Base-by-base conservation (phyloP, 306 rosid genomes). In the Prinsepia uniflora region DNA sequence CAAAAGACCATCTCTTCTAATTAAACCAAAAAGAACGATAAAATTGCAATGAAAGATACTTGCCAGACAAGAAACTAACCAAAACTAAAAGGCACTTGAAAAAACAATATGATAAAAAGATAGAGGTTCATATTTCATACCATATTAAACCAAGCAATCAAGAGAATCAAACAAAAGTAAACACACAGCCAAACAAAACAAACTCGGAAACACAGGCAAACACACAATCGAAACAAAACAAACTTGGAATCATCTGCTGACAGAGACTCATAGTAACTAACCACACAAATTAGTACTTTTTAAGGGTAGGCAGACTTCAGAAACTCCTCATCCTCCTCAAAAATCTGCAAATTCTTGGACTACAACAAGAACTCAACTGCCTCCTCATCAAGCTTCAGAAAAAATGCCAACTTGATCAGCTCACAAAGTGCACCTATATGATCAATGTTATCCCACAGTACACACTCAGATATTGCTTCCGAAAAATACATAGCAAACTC, bases 291-390 rank as follows among this genome's bases (percentile, higher is more conserved):
- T 30, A 30, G 36, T 30, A 30, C 36, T 30, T 30, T 30, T 30
- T 30, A 77, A 8, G 62, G 81, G 69, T 87, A 85, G 13, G 80
- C 68, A n/a, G 80, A 65, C n/a, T 77, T 63, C 68, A 89, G 82
- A 75, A 89, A 89, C 34, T 77, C 73, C 55, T 81, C 90, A 71
- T 92, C 97, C 83, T 87, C 96, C 67, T 14, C 5, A 76, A 86
- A 84, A 45, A 80, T 78, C 68, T 89, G 88, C 82, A 91, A 50
- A 68, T 89, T 84, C 75, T 78, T 87, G 57, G 85, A 84, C 74
- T 84, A 83, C 96, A 91, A 82, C 14, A 85, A 69, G 68, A 86
- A 87, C 0, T 66, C 74, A 49, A 92, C 71, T 1, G 75, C 92
- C 43, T 77, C 88, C 48, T 78, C 85, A 34, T 92, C 65, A 67